Base-by-base conservation (phyloP, 495 filamentous ascomycete genomes). In the Penicillium alfredii region DNA sequence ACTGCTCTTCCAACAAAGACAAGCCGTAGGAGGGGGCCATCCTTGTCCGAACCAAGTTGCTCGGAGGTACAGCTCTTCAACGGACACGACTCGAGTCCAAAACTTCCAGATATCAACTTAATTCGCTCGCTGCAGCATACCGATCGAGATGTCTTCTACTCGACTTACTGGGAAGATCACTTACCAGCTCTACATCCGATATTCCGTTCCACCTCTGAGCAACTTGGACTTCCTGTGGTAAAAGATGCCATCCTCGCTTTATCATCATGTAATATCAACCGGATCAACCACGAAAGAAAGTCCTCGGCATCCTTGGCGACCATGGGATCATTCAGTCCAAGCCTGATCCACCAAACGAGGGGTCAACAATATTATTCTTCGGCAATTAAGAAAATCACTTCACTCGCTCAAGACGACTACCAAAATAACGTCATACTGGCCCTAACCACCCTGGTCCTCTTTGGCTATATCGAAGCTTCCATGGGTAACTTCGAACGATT, bases 401-500 rank as follows among this genome's bases (percentile, higher is more conserved):
- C 44, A 2, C 14, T 54, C 6, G 37, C 16, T 4, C 34, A 29
- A 17, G 4, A 15, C 1, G 44, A 54, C 6, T 33, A 20, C 23
- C 34, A 29, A 12, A 2, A 25, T 4, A 45, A 44, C 20, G 11
- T 33, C 4, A 42, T 27, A 14, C n/a, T 38, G 7, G 9, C 40
- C 3, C 30, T 58, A 9, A 40, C 34, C 1, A 40, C 47, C 3
- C 39, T 55, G 0, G 42, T 53, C 8, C 11, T 53, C 1, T 61
- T 61, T 28, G 51, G 36, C n/a, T 46, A 61, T 36, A 30, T 61
- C 3, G 54, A 58, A 33, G 41, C 45, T 4, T 46, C 51, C 2
- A 61, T 52, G 47, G 51, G 54, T 2, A 58, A 61, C 32, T 55
- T 61, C 9, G 10, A 47, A 10, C 54, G 45, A 1, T 61, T 55